A percentile compares a stretch with the other conserved stretches of the same genome.
Evolutionary conservation across 805 yeast genomes (phyloP).

Genomic region (Ogataea zsoltii): DNA sequence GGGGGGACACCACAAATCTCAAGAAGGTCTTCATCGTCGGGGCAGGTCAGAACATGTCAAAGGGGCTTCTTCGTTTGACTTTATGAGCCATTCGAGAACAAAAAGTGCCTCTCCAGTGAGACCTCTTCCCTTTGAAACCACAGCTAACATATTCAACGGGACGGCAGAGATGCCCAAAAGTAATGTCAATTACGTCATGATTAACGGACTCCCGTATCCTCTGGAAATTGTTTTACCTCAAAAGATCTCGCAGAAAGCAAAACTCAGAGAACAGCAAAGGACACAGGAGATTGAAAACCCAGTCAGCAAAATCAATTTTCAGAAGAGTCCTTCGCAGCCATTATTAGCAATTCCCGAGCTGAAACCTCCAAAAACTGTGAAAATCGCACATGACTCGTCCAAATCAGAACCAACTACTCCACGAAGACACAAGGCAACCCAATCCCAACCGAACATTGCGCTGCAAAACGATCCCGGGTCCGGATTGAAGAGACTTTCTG

Average conservation of each 20-base stretch:
- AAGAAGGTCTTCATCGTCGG: not conserved
- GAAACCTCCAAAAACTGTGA: not conserved
- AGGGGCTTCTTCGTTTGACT: not conserved
- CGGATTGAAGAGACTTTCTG: slow-evolving; percentile 2
- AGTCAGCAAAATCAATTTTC: not conserved
- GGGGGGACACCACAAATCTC: no score
- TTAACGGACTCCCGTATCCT: slow-evolving; percentile 33
- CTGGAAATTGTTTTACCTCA: slow-evolving; percentile 28
- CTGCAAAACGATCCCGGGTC: not conserved
- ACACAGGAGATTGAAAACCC: no score
- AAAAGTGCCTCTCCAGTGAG: slow-evolving; percentile 6
- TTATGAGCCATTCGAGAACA: not conserved
- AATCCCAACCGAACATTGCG: not conserved
- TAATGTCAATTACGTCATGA: slow-evolving; percentile 20
- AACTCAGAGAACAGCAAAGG: slow-evolving; percentile 2
- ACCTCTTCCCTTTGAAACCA: slow-evolving; percentile 8
- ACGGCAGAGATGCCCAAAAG: slow-evolving; percentile 7
- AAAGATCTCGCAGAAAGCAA: slow-evolving; percentile 24
- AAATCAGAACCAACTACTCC: not conserved
- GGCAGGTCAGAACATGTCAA: not conserved
- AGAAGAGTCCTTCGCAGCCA: slow-evolving; percentile 8
- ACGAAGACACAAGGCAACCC: not conserved
- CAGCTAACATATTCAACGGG: slow-evolving; percentile 2
- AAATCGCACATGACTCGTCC: not conserved
- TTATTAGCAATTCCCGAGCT: slow-evolving; percentile 11